Evolutionary conservation across 202 grass and related monocot genomes (phyloP).

Genomic region (Panicum hallii): DNA sequence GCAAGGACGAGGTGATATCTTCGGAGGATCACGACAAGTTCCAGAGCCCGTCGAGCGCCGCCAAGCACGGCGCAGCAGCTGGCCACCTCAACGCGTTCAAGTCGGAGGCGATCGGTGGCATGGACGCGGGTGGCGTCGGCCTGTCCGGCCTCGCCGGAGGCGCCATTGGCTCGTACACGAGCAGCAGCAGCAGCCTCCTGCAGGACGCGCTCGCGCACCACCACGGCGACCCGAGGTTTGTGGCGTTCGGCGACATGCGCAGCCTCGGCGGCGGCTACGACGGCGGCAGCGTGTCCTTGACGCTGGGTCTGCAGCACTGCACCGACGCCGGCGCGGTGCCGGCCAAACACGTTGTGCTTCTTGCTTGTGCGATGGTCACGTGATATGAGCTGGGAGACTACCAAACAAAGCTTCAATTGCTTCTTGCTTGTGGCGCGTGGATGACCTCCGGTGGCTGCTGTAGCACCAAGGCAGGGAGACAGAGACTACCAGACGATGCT

Average conservation of each 20-base stretch:
- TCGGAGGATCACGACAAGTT: conserved; percentile 78
- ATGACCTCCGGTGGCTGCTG: no score
- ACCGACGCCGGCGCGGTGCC: conserved; percentile 56
- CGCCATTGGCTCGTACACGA: conserved; percentile 40
- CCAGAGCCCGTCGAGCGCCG: conserved; percentile 61
- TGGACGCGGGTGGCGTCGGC: conserved; percentile 39
- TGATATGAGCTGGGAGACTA: no score
- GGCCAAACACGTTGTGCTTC: conserved; percentile 29
- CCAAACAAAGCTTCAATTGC: no score
- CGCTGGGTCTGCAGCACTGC: conserved; percentile 89
- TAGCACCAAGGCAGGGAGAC: no score
- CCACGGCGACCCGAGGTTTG: conserved; percentile 62
- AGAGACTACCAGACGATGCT: no score
- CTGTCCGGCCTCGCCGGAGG: conserved; percentile 45
- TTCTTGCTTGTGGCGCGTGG: no score
- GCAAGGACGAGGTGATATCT: conserved; percentile 69
- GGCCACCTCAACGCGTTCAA: conserved; percentile 53
- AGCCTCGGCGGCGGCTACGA: conserved; percentile 55
- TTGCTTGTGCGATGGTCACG: no score
- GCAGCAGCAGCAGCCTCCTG: conserved; percentile 40
- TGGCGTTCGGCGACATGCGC: conserved; percentile 82
- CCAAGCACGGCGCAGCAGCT: neutral
- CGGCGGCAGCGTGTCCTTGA: conserved; percentile 76
- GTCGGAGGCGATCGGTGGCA: conserved; percentile 52
- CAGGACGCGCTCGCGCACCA: conserved; percentile 68